Evolutionary conservation across 140 eudicot species (phyloP).

Genomic region (Stevia rebaudiana): DNA sequence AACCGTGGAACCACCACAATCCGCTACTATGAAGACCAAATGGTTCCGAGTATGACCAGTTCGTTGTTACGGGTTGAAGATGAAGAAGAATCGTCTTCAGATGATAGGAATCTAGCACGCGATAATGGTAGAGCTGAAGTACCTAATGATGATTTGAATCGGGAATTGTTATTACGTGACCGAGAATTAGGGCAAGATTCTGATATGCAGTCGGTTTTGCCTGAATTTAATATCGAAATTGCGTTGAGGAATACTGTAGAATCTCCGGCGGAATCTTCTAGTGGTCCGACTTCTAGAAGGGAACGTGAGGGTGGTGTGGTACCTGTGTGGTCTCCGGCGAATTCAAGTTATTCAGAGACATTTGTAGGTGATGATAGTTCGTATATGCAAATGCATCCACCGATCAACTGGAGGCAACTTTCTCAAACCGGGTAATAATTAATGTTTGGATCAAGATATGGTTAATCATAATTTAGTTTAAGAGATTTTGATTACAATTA

Average conservation of each 20-base stretch:
- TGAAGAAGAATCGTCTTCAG: slow-evolving; percentile 46
- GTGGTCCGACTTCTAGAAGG: slow-evolving; percentile 46
- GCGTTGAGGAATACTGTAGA: slow-evolving; percentile 58
- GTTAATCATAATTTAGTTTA: neutral
- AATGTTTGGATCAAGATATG: neutral
- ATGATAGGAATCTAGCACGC: slow-evolving; percentile 23
- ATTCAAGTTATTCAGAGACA: slow-evolving; percentile 56
- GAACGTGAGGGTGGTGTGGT: slow-evolving; percentile 82
- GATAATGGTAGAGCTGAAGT: slow-evolving; percentile 59
- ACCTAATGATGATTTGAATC: slow-evolving; percentile 40
- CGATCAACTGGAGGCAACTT: slow-evolving; percentile 76
- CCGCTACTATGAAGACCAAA: slow-evolving; percentile 78
- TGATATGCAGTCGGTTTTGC: slow-evolving; percentile 22
- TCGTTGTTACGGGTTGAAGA: slow-evolving; percentile 46
- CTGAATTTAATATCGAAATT: slow-evolving; percentile 32
- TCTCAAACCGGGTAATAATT: slow-evolving; percentile 87
- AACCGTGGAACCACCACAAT: slow-evolving; percentile 32
- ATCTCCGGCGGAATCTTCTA: slow-evolving; percentile 82
- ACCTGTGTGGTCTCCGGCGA: slow-evolving; percentile 91
- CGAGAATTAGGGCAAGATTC: slow-evolving; percentile 24
- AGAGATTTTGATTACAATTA: neutral
- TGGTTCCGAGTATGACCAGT: slow-evolving; percentile 87
- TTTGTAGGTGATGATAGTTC: slow-evolving; percentile 62
- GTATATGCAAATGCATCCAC: slow-evolving; percentile 87
- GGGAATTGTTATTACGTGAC: slow-evolving; percentile 19